Evolutionary conservation across 129 eudicot species (phyloP).

Genomic region (Apium graveolens): DNA sequence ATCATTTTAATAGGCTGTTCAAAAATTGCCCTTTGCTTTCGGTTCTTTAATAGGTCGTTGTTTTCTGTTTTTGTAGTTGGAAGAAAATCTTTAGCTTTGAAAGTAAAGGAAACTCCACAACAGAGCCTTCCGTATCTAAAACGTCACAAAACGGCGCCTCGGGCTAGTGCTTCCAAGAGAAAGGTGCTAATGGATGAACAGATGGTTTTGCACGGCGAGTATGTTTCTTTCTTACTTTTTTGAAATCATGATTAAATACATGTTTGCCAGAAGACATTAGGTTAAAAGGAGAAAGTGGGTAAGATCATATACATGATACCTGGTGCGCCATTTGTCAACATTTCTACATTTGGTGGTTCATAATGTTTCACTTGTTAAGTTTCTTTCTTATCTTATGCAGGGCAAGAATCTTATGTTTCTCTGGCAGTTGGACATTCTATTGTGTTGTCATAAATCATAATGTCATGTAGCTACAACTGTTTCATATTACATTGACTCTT

Average conservation of each 20-base stretch:
- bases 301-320: background rate
- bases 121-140: constrained; percentile 38
- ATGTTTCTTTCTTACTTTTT: constrained; percentile 28
- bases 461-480: background rate
- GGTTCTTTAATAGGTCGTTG: background rate
- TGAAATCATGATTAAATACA: background rate
- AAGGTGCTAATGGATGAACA: constrained; percentile 84
- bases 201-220: constrained; percentile 99
- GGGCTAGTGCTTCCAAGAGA: constrained; percentile 47
- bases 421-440: background rate
- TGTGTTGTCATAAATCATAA: background rate
- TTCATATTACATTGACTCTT: background rate
- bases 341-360: background rate
- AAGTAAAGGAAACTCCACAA: constrained; percentile 55
- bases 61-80: constrained; percentile 53
- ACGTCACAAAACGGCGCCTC: constrained; percentile 49
- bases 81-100: constrained; percentile 53
- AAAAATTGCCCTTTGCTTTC: background rate
- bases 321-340: background rate
- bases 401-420: background rate
- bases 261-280: background rate
- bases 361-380: background rate
- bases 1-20: background rate
- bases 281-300: background rate
- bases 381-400: background rate